Percentiles rank a stretch among this genome's conserved stretches.
These are phyloP conservation scores for Urtica urens DNA, from an alignment of 306 rosid genomes.

Conservation along the genomic window DNA sequence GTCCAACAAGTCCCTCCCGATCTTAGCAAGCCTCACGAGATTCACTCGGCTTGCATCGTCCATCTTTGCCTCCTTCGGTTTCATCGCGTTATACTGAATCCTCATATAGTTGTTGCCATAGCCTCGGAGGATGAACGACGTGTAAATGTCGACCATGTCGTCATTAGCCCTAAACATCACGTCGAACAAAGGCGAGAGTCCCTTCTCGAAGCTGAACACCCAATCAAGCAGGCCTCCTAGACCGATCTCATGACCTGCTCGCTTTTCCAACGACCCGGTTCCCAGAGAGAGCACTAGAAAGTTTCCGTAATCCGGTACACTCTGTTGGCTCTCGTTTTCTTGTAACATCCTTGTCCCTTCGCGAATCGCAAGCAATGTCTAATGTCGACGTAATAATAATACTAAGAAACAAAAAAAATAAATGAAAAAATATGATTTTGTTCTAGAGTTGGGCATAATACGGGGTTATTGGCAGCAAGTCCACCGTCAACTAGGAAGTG, in stretches of 20 bases:
- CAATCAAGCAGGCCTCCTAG: not conserved
- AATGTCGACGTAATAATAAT: not conserved
- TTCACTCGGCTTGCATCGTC: not conserved
- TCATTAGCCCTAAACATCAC: not conserved
- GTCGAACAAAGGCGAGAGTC: not conserved
- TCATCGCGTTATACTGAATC: not conserved
- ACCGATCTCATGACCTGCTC: not conserved
- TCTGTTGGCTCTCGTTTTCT: not conserved
- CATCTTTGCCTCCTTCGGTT: not conserved
- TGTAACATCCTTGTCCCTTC: not conserved
- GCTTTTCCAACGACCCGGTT: not conserved
- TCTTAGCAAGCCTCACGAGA: not conserved
- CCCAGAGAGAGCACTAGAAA: slow-evolving; percentile 1
- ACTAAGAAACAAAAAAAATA: not conserved
- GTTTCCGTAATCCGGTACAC: not conserved
- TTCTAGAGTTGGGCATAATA: not conserved
- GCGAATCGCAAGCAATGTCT: slow-evolving; percentile 2
- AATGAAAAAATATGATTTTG: not conserved
- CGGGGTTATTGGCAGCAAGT: slow-evolving; percentile 6
- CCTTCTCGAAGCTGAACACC: too few relatives aligned
- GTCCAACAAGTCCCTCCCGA: too few relatives aligned
- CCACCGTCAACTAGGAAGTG: not conserved
- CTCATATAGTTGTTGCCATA: not conserved
- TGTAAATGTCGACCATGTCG: not conserved
- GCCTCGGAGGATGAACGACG: not conserved